phyloP scores from a whole-genome alignment of 306 rosid species.

The Cucumis cinereus region DNA sequence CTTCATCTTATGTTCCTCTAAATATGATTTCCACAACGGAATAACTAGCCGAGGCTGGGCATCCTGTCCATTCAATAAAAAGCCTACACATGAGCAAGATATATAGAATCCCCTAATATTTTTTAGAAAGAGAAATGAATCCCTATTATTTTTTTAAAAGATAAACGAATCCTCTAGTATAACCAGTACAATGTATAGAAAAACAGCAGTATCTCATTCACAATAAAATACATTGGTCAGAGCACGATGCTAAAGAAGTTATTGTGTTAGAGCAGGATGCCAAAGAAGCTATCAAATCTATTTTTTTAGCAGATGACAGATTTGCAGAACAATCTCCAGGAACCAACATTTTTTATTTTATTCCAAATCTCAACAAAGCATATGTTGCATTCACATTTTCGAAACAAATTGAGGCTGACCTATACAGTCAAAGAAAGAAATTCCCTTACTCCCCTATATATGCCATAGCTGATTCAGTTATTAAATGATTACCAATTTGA shows the following conservation, averaged over 20 bases:
- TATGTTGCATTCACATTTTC: background rate
- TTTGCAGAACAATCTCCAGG: background rate
- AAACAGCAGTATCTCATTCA: background rate
- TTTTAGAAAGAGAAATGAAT: no score
- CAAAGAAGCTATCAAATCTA: background rate
- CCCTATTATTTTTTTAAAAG: background rate
- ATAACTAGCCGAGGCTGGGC: conserved; percentile 58
- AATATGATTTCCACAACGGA: conserved; percentile 75
- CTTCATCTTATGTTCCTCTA: conserved; percentile 63
- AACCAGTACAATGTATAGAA: background rate
- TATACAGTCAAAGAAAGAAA: background rate
- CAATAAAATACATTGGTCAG: background rate
- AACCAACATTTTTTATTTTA: background rate
- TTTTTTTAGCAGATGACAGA: background rate
- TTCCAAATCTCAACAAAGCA: background rate
- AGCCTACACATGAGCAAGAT: conserved; percentile 4
- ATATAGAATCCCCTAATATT: background rate
- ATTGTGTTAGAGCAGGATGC: background rate
- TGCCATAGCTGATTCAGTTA: background rate
- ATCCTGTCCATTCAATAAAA: conserved; percentile 49
- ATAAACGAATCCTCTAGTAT: background rate
- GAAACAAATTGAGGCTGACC: background rate
- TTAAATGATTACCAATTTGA: background rate
- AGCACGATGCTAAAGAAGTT: background rate
- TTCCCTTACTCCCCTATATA: background rate